Percentiles rank a stretch among this genome's conserved stretches.
Evolutionary conservation across 805 yeast genomes (phyloP).

Genomic region (Nematodospora valgi): DNA sequence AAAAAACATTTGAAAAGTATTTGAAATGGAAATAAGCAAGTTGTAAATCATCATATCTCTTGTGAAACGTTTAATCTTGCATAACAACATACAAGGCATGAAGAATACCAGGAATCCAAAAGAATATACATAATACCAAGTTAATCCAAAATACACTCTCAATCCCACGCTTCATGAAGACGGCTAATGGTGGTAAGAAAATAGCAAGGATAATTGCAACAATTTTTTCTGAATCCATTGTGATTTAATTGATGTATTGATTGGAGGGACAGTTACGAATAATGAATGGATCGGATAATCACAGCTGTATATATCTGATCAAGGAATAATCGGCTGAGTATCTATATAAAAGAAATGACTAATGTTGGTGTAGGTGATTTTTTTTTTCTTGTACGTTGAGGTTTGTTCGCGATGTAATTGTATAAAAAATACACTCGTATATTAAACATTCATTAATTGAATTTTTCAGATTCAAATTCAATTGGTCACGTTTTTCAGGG

Average conservation of each 20-base stretch:
- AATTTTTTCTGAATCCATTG: constrained; percentile 40
- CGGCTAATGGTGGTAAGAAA: constrained; percentile 74
- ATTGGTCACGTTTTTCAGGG: too few species aligned
- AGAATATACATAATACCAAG: constrained; percentile 55
- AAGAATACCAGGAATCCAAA: constrained; percentile 78
- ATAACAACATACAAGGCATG: constrained; percentile 68
- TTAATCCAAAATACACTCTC: constrained; percentile 64
- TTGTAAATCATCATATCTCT: neutral
- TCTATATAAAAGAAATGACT: too few species aligned
- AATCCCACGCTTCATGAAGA: constrained; percentile 64
- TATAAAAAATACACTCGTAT: too few species aligned
- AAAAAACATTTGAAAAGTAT: too few species aligned
- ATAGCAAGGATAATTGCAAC: constrained; percentile 47
- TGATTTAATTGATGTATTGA: neutral
- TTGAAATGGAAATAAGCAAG: neutral
- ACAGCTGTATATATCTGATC: neutral
- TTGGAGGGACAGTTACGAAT: neutral
- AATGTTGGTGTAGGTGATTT: too few species aligned
- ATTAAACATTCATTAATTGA: too few species aligned
- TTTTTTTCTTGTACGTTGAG: neutral
- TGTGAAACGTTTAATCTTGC: constrained; percentile 23
- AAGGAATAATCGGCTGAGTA: constrained; percentile 4
- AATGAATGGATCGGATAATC: neutral
- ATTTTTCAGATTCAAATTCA: too few species aligned
- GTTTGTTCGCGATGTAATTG: neutral